These are phyloP conservation scores for Blastobotrys mokoenaii DNA, from an alignment of 805 yeast genomes.

Conservation along the genomic window DNA sequence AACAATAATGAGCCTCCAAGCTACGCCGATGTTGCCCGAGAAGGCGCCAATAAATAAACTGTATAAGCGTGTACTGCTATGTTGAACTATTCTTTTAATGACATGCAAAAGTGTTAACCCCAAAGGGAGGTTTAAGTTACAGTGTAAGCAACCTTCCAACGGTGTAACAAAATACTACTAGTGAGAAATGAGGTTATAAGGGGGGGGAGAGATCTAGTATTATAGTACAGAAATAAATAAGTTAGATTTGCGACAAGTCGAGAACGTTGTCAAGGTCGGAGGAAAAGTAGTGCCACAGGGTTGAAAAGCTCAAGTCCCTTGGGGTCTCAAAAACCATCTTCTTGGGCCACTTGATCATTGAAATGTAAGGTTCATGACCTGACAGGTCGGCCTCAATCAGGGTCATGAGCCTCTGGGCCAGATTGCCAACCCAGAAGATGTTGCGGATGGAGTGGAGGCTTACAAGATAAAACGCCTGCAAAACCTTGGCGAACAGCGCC, in stretches of 20 bases:
- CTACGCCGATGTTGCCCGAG: conserved; percentile 3
- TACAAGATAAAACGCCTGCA: conserved; percentile 12
- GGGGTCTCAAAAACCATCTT: no score
- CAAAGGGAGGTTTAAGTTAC: no score
- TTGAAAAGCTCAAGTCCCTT: no score
- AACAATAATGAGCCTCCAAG: conserved; percentile 2
- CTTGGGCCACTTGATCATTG: no score
- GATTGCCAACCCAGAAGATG: conserved; percentile 12
- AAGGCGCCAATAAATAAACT: not conserved
- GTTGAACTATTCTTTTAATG: not conserved
- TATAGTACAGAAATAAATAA: not conserved
- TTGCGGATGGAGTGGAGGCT: conserved; percentile 7
- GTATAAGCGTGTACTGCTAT: no score
- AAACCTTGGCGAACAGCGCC: conserved; percentile 9
- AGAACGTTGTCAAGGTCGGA: not conserved
- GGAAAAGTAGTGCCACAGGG: not conserved
- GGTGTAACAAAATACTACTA: no score
- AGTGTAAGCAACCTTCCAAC: no score
- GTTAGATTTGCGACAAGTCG: not conserved
- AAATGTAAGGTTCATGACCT: no score
- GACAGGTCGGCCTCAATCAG: no score
- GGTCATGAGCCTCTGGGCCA: not conserved
- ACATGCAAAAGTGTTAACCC: no score
- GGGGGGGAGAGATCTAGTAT: not conserved
- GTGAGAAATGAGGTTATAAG: not conserved